Base-by-base conservation (phyloP, 2,329 filamentous ascomycete genomes). In the Fusarium sp. region DNA sequence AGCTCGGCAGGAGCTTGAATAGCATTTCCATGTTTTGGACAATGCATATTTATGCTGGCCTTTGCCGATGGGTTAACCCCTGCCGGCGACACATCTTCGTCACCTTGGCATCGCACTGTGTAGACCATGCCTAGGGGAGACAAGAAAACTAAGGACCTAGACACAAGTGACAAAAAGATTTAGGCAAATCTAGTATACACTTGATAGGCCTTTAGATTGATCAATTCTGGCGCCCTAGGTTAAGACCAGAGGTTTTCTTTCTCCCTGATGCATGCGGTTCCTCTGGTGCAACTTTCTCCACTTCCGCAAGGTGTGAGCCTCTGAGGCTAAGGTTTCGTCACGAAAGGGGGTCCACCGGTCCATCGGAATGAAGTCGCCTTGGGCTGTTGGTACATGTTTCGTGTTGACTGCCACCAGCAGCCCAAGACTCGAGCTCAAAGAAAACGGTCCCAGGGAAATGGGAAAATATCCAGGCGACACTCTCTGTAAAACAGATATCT, bases 11-110 rank as follows among this genome's bases (percentile, higher is more conserved):
- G 66, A 55, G 62, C 54, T 42, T 46, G 15, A 61, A 73, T 75
- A 66, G 60, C 50, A 72, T 68, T 71, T 67, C 18, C 44, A 53
- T 68, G 46, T 65, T 47, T 54, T 63, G 55, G 41, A 65, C 44
- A 62, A 64, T 53, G 59, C 58, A 69, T 68, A 62, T 41, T 68
- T 59, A 73, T 72, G 57, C 49, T 75, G 65, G 55, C 57, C 45
- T 72, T 67, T 54, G 65, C 58, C 58, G 59, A 62, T 33, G 25
- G 10, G 25, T 25, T 15, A 44, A 68, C 49, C 65, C 56, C 27
- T 68, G 38, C 22, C 45, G 33, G 13, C 14, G 7, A 53, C 29
- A 60, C 20, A 66, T 60, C 31, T 38, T 47, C 29, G 39, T 67
- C 53, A 42, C 35, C 35, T 22, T 13, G 46, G 14, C 6, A 42